Conservation (phyloP, 768 basidiomycete genomes). For the Lepiota venenata region DNA sequence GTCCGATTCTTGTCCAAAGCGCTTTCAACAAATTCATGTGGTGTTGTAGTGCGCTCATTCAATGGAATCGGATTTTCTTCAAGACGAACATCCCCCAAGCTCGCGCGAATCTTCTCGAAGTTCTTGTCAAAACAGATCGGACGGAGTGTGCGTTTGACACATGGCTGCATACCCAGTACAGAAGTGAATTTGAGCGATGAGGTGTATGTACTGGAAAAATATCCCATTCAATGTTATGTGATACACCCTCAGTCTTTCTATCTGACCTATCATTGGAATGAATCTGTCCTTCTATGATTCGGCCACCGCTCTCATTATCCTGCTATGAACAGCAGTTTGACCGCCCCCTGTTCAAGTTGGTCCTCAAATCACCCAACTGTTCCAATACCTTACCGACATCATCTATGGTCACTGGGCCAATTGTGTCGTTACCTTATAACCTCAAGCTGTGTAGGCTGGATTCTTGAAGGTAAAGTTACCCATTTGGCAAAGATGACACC, state of each 20-base stretch:
- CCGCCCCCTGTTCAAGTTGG: too few relatives aligned
- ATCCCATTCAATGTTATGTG: conserved; percentile 28
- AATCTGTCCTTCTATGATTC: too few relatives aligned
- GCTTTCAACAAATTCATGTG: too few relatives aligned
- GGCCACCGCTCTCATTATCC: too few relatives aligned
- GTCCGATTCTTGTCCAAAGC: not conserved
- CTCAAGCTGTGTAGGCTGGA: not conserved
- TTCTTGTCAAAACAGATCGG: too few relatives aligned
- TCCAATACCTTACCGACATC: too few relatives aligned
- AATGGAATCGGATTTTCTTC: conserved; percentile 48
- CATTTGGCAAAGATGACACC: not conserved
- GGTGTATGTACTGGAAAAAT: conserved; percentile 33
- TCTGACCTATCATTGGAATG: too few relatives aligned
- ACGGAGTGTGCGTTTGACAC: conserved; percentile 29
- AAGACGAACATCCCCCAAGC: conserved; percentile 37
- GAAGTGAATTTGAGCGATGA: conserved; percentile 32
- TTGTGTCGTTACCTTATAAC: not conserved
- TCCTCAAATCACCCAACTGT: too few relatives aligned
- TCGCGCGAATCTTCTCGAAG: too few relatives aligned
- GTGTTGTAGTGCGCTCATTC: conserved; percentile 33
- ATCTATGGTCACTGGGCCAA: not conserved
- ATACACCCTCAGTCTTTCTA: too few relatives aligned
- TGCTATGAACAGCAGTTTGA: too few relatives aligned
- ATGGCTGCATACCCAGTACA: conserved; percentile 36
- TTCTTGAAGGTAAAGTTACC: not conserved